Conservation (phyloP, 2,329 filamentous ascomycete genomes). For the Penicillium sp. region DNA sequence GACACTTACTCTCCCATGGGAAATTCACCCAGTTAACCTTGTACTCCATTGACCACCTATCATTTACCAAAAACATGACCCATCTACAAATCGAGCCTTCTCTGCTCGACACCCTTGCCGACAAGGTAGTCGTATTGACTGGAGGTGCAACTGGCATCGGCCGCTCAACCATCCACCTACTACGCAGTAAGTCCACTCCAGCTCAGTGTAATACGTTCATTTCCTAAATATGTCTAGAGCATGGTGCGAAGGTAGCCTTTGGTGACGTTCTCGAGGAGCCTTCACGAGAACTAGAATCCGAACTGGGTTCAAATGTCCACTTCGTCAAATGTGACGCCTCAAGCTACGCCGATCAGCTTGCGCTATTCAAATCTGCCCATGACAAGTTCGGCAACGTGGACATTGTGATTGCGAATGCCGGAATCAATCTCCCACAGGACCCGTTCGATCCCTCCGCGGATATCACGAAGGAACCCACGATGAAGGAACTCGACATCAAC, state of each 20-base stretch:
- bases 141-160: constrained; percentile 39
- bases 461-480: constrained; percentile 15
- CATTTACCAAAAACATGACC: constrained; percentile 7
- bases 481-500: constrained; percentile 21
- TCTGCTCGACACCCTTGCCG: constrained; percentile 21
- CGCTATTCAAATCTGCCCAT: constrained; percentile 18
- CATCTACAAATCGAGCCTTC: constrained; percentile 12
- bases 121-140: constrained; percentile 46
- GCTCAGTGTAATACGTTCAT: neutral
- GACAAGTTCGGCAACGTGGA: constrained; percentile 19
- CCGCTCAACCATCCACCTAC: constrained; percentile 17
- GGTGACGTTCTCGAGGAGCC: constrained; percentile 6
- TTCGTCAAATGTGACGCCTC: constrained; percentile 11
- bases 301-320: constrained; percentile 4
- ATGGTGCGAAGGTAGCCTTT: constrained; percentile 8
- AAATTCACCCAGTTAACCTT: neutral
- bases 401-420: constrained; percentile 26
- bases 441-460: constrained; percentile 16
- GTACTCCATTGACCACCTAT: no score
- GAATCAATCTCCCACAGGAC: constrained; percentile 15
- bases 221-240: neutral
- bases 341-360: constrained; percentile 9
- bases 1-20: neutral
- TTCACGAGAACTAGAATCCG: constrained; percentile 5
- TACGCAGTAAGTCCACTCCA: constrained; percentile 6